Conservation (phyloP, 2,329 filamentous ascomycete species). For the Penicillium sp. region DNA sequence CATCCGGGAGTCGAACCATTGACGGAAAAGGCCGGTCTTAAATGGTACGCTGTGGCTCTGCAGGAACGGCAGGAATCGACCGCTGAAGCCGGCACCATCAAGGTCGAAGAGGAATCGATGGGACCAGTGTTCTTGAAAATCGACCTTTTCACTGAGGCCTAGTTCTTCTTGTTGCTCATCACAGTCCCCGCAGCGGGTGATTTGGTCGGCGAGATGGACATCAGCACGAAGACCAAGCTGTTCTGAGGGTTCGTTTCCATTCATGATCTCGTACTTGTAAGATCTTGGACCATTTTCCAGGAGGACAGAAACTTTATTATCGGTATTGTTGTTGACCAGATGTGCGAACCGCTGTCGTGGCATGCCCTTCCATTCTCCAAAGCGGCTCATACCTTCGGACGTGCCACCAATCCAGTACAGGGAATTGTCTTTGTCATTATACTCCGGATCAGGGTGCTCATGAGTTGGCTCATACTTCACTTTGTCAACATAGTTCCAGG, state of each 20-base stretch:
- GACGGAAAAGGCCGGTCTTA: conserved; percentile 68
- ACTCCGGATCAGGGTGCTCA: conserved; percentile 54
- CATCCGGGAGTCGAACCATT: conserved; percentile 77
- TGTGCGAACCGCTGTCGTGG: conserved; percentile 71
- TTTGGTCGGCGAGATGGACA: conserved; percentile 60
- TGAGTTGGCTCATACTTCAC: conserved; percentile 53
- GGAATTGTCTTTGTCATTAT: conserved; percentile 61
- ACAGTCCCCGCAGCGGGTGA: conserved; percentile 60
- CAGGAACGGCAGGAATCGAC: conserved; percentile 65
- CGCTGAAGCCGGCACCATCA: conserved; percentile 67
- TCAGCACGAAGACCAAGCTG: conserved; percentile 58
- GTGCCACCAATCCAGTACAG: conserved; percentile 77
- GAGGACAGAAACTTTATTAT: conserved; percentile 54
- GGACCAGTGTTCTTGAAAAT: conserved; percentile 61
- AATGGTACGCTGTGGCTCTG: conserved; percentile 68
- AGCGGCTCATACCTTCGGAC: conserved; percentile 54
- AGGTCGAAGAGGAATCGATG: conserved; percentile 72
- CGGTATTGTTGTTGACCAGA: conserved; percentile 61
- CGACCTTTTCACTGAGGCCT: conserved; percentile 37
- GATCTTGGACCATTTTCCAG: conserved; percentile 49
- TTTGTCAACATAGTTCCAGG: conserved; percentile 64
- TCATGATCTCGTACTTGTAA: conserved; percentile 59
- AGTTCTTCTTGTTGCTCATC: conserved; percentile 55
- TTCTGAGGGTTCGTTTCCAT: conserved; percentile 34
- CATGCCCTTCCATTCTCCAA: conserved; percentile 65